These are phyloP conservation scores for Thielaviopsis populi DNA, from an alignment of 2,329 filamentous ascomycete genomes.

Conservation along the genomic window DNA sequence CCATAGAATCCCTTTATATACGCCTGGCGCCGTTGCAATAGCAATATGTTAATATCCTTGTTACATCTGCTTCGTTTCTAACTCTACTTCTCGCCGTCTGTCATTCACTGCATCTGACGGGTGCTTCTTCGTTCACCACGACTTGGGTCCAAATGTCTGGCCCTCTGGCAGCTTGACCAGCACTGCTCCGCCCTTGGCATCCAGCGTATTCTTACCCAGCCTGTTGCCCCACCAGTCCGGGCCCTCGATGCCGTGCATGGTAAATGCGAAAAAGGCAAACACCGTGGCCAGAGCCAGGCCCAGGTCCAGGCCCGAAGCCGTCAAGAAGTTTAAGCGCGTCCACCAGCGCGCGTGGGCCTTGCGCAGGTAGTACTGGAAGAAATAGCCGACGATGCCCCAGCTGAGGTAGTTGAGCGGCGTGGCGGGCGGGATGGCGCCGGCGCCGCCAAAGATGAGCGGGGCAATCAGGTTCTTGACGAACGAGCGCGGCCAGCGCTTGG, in stretches of 20 bases:
- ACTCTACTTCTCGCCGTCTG: background rate
- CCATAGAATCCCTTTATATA: constrained; percentile 17
- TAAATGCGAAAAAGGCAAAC: constrained; percentile 55
- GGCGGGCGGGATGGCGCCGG: constrained; percentile 45
- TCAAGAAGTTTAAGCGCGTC: constrained; percentile 58
- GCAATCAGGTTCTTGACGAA: constrained; percentile 40
- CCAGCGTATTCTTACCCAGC: constrained; percentile 44
- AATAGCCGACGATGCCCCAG: constrained; percentile 56
- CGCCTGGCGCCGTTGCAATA: constrained; percentile 12
- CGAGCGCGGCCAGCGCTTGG: constrained; percentile 37
- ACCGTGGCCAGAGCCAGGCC: constrained; percentile 53
- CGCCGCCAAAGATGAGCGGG: constrained; percentile 47
- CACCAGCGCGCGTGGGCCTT: constrained; percentile 53
- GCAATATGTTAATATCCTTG: constrained; percentile 10
- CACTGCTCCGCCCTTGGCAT: constrained; percentile 44
- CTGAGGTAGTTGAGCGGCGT: constrained; percentile 59
- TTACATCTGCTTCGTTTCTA: background rate
- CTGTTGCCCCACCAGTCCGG: constrained; percentile 58
- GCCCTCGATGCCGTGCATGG: constrained; percentile 44
- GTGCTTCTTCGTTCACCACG: constrained; percentile 32
- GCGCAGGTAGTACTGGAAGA: constrained; percentile 56
- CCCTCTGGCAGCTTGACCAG: constrained; percentile 37
- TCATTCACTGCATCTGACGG: background rate
- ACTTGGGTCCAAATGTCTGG: constrained; percentile 44
- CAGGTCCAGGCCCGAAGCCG: constrained; percentile 53